A percentile compares a stretch with the other conserved stretches of the same genome.
These are phyloP conservation scores for Verticillium nubilum DNA, from an alignment of 2,329 filamentous ascomycete genomes.

Conservation along the genomic window DNA sequence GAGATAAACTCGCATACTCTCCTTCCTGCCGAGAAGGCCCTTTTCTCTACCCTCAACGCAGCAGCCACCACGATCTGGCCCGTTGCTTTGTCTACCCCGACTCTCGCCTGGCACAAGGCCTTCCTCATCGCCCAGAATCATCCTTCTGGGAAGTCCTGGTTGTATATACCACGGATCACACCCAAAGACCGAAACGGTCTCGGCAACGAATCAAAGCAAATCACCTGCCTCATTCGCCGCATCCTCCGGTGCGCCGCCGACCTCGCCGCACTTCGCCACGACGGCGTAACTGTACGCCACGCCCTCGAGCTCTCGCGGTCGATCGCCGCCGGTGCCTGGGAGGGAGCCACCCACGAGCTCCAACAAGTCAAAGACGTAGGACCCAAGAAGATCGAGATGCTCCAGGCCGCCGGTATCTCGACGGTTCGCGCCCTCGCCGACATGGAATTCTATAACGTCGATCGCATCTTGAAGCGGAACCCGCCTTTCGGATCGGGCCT, in stretches of 20 bases:
- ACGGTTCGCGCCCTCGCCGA: conserved; percentile 65
- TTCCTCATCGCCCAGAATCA: conserved; percentile 71
- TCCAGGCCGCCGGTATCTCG: conserved; percentile 64
- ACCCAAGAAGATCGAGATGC: conserved; percentile 65
- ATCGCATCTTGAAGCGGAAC: conserved; percentile 70
- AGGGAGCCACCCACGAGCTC: conserved; percentile 68
- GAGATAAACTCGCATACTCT: conserved; percentile 32
- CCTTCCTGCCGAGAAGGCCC: conserved; percentile 24
- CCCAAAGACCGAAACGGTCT: conserved; percentile 25
- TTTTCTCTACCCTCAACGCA: conserved; percentile 33
- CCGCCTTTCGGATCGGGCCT: conserved; percentile 76
- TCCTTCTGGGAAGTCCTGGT: conserved; percentile 52
- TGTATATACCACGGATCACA: conserved; percentile 35
- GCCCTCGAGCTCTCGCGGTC: conserved; percentile 75
- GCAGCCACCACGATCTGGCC: conserved; percentile 31
- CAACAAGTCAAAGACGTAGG: conserved; percentile 80
- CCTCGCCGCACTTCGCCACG: conserved; percentile 33
- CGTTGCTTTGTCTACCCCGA: conserved; percentile 33
- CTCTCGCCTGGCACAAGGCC: conserved; percentile 64
- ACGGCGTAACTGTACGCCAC: conserved; percentile 62
- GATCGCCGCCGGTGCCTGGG: conserved; percentile 72
- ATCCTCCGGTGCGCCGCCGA: conserved; percentile 32
- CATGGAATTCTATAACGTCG: conserved; percentile 66
- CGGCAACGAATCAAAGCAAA: conserved; percentile 20
- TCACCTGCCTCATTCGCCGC: conserved; percentile 26